These are phyloP conservation scores for Anthracocystis panici-leucophaei DNA, from an alignment of 1,284 basidiomycete genomes.

Conservation along the genomic window DNA sequence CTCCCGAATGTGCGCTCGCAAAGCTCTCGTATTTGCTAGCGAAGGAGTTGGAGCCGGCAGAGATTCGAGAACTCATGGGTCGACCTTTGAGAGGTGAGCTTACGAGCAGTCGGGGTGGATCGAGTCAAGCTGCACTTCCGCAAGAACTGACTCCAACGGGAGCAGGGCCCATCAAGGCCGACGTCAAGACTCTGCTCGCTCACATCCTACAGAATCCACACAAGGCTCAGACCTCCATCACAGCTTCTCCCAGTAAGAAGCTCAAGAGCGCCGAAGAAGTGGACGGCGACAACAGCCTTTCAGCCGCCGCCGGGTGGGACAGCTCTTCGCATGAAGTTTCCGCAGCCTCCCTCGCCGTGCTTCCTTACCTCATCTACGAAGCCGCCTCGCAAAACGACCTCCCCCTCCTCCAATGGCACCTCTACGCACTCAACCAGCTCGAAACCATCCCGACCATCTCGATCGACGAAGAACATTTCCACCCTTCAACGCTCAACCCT, in stretches of 20 bases:
- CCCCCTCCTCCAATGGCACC: constrained; percentile 47
- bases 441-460: constrained; percentile 35
- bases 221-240: constrained; percentile 18
- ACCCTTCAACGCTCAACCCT: constrained; percentile 36
- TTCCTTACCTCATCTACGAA: constrained; percentile 54
- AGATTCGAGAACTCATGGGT: constrained; percentile 82
- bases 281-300: not conserved
- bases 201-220: constrained; percentile 47
- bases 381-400: constrained; percentile 42
- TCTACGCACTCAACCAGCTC: constrained; percentile 37
- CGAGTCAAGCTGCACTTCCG: constrained; percentile 5
- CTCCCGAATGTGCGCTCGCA: constrained; percentile 89
- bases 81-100: constrained; percentile 88
- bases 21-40: constrained; percentile 90
- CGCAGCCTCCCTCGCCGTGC: constrained; percentile 23
- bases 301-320: constrained; percentile 32
- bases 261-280: not conserved
- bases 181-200: constrained; percentile 43
- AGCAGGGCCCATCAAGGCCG: constrained; percentile 30
- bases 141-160: constrained; percentile 39
- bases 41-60: constrained; percentile 79
- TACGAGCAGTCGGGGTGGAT: constrained; percentile 70
- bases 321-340: constrained; percentile 35
- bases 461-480: constrained; percentile 41
- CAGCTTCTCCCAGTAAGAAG: not conserved